Base-by-base conservation (phyloP, 306 rosid genomes). In the Trifolium fragiferum region DNA sequence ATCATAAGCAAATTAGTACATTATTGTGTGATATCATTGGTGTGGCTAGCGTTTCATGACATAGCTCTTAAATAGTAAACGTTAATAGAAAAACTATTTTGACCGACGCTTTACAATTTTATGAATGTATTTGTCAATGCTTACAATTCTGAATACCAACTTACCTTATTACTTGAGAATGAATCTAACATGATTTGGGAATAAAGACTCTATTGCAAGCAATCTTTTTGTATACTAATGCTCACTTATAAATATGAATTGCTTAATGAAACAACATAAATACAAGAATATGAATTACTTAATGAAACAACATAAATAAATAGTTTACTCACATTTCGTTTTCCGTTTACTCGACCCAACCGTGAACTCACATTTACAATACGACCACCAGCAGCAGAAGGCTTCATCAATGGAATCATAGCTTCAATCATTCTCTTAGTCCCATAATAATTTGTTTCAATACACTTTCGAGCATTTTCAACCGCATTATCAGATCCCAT, bases 311-410 rank as follows among this genome's bases (percentile, higher is more conserved):
- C 14, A 47, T 12, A 40, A 7, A 2, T 2, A 62, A 25, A 64
- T 32, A 3, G 4, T 44, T 23, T 5, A 82, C 98, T 89, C 78
- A 93, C 98, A 75, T 90, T 89, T 62, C 91, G 83, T 75, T 85
- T 88, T 68, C 97, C 96, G 44, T 82, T 81, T 66, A 89, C 38
- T 75, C 97, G 87, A 38, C 87, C 97, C 68, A 88, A 70, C 58
- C 98, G 87, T 1, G 98, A 89, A 87, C 92, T 93, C 75, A 93
- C 91, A 77, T 84, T 93, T 30, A 93, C 96, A 63, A 93, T 89
- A 10, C 94, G 92, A 54, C 66, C 92, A 75, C 98, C 93, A 4
- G 86, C 88, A 57, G 83, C 10, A 4, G 98, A 93, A 53, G 89
- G 84, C 59, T 91, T 93, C 94, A 93, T 91, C 80, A 93, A 76